Evolutionary conservation across 305 asterid genomes (phyloP).

Genomic region (Fraxinus sp.): DNA sequence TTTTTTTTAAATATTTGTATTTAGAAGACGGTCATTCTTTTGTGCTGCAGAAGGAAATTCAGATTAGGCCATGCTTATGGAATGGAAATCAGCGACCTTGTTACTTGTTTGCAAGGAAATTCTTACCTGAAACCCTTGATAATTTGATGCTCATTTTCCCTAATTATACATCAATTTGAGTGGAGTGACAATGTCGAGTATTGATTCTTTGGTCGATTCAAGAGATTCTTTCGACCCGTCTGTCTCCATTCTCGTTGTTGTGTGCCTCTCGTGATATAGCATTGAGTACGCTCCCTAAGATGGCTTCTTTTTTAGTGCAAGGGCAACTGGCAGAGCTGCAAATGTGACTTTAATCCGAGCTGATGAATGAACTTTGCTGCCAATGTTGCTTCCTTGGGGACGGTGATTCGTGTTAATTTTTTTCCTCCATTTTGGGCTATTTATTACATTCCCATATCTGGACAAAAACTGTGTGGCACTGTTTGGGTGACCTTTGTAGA

Average conservation of each 20-base stretch:
- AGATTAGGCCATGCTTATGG: conserved; percentile 48
- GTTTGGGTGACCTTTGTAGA: conserved; percentile 46
- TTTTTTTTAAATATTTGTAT: background rate
- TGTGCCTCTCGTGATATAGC: conserved; percentile 22
- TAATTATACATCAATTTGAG: conserved; percentile 46
- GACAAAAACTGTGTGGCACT: conserved; percentile 33
- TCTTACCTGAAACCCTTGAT: conserved; percentile 55
- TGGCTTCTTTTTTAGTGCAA: conserved; percentile 38
- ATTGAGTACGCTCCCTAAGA: conserved; percentile 27
- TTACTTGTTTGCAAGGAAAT: conserved; percentile 61
- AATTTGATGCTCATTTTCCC: conserved; percentile 44
- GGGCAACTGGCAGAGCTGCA: conserved; percentile 38
- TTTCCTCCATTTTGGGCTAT: conserved; percentile 45
- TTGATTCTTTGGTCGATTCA: conserved; percentile 49
- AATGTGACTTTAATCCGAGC: conserved; percentile 29
- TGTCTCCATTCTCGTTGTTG: conserved; percentile 36
- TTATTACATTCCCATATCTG: conserved; percentile 41
- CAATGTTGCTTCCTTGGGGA: conserved; percentile 40
- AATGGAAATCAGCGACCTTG: conserved; percentile 58
- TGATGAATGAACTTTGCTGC: conserved; percentile 30
- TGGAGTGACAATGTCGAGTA: conserved; percentile 22
- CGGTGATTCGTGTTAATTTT: conserved; percentile 34
- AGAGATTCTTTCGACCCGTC: conserved; percentile 29
- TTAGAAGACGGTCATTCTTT: conserved; percentile 5
- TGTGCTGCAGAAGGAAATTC: conserved; percentile 41